These are phyloP conservation scores for Zymoseptoria crescenta DNA, from an alignment of 2,329 filamentous ascomycete species.

Conservation along the genomic window DNA sequence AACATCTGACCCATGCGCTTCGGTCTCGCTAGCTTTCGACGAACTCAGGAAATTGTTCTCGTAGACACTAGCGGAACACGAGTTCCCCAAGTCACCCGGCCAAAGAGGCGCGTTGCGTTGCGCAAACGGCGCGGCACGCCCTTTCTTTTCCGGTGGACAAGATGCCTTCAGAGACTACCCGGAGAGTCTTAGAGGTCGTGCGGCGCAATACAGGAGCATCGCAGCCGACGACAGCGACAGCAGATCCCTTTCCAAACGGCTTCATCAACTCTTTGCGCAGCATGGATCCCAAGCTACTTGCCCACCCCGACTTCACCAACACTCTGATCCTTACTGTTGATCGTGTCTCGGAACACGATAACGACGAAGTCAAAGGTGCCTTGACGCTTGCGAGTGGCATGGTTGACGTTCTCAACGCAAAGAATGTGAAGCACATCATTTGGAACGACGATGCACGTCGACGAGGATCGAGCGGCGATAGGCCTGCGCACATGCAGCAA, in stretches of 20 bases:
- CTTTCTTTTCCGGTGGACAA: background rate
- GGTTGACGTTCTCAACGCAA: background rate
- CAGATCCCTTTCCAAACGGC: background rate
- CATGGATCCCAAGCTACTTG: background rate
- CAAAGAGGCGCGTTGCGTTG: background rate
- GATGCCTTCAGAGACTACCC: background rate
- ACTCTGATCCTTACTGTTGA: background rate
- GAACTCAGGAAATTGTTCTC: background rate
- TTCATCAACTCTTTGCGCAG: background rate
- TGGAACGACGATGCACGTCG: background rate
- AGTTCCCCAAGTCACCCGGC: background rate
- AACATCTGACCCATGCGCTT: background rate
- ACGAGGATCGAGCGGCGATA: background rate
- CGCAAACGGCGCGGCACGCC: background rate
- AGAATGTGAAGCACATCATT: background rate
- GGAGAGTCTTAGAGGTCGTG: background rate
- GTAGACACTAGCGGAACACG: background rate
- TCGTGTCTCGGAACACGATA: background rate
- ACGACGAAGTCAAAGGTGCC: background rate
- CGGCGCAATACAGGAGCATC: background rate
- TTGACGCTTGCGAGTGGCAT: background rate
- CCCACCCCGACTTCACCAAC: background rate
- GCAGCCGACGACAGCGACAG: background rate
- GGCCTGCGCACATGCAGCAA: background rate
- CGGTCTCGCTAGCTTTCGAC: background rate